Base-by-base conservation (phyloP, 306 rosid genomes). In the Begonia masoniana region DNA sequence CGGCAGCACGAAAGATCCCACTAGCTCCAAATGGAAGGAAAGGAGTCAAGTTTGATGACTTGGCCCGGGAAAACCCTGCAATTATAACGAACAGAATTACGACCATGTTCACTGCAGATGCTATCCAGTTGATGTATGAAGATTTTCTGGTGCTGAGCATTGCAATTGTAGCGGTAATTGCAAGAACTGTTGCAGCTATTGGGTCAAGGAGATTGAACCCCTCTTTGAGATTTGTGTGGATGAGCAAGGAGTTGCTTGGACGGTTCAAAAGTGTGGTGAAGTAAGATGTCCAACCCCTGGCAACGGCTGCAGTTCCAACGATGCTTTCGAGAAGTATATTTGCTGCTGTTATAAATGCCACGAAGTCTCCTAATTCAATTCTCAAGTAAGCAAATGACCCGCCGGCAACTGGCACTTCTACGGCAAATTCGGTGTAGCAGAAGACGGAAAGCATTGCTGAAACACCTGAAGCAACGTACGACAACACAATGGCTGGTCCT, bases 401-500 rank as follows among this genome's bases (percentile, higher is more conserved):
- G 35, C 71, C 96, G 1, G 94, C 96, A 21, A 69, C 82, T 0
- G 96, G 96, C 4, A 87, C 57, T 69, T 87, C 96, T 0, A 83
- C 77, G 0, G 94, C 83, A 12, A 87, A 83, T 36, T 87, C 94
- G 1, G 94, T 83, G 66, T 83, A 81, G 67, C 96, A 83, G 55
- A 83, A 78, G 52, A 87, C 96, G 14, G 88, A 82, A 36, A 87
- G 84, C 94, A 87, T 77, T 11, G 95, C 93, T 0, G 88, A 86
- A 36, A 82, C 8, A n/a, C 96, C 94, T 0, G 94, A 86, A 14
- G 72, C 87, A 19, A 68, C 78, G 11, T 74, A 83, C 35, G 94
- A 83, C 36, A 83, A 52, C 15, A 83, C 81, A 14, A 87, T 74
- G 7, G 87, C 94, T 0, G 89, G 66, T 4, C 96, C 96, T n/a